Base-by-base conservation (phyloP, 1,284 basidiomycete species). In the Leccinum fuscescens region DNA sequence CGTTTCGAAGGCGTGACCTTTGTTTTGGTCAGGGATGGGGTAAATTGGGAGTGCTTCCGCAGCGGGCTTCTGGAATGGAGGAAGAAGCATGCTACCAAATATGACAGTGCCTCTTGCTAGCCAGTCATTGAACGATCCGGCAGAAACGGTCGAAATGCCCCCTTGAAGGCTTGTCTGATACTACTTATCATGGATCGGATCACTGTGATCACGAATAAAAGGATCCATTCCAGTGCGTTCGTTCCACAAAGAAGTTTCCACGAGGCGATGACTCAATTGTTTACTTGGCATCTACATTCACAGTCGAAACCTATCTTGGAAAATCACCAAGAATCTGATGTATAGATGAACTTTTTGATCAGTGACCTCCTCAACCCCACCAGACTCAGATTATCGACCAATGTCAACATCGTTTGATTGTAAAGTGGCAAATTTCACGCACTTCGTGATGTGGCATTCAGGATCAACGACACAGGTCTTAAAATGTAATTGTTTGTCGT, bases 1-100 rank as follows among this genome's bases (percentile, higher is more conserved):
- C 14, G 29, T 9, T 57, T 54, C 15, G 11, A 65, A 90, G 88
- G 89, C 0, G 89, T 93, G 3, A 92, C 89, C 0, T 92, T 94
- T 67, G 73, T 79, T 56, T 77, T 84, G 31, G 84, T 87, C 3
- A 73, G 73, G 4, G 69, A 78, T 24, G 88, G 89, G 0, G 56
- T 89, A 27, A 78, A 82, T 64, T 77, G 80, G 46, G 72, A 77
- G 22, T 73, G 77, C 1, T 90, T 92, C 68, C 84, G 88, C 62
- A 71, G 77, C 14, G 90, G 90, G 0, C 70, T 92, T 15, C 72
- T 70, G 17, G 78, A 82, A 58, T 93, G 90, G 90, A 76, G 85
- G 61, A 79, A 75, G 59, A 74, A 62, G 55, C 64, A 53, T 54
- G 37, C 62, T 20, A 58, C 42, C 8, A 60, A 58, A 44, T 6